A percentile compares a stretch with the other conserved stretches of the same genome.
These are phyloP conservation scores for Pseudogymnoascus sp. DNA, from an alignment of 2,329 filamentous ascomycete genomes.

Conservation along the genomic window DNA sequence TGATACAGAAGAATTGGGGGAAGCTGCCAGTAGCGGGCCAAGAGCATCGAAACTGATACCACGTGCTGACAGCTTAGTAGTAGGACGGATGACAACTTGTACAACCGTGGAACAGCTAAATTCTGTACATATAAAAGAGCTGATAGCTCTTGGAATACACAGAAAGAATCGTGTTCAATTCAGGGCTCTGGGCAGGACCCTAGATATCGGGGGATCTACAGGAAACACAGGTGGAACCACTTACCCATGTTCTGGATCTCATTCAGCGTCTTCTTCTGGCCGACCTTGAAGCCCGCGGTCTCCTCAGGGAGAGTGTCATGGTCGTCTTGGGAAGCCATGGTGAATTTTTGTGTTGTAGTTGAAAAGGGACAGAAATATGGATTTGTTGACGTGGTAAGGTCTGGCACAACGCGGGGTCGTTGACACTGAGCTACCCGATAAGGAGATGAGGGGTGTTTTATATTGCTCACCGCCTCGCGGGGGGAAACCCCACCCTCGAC, in stretches of 20 bases:
- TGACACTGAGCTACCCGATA: background rate
- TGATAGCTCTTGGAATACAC: background rate
- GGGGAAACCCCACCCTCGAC: background rate
- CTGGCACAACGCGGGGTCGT: conserved; percentile 6
- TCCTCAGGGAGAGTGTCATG: conserved; percentile 81
- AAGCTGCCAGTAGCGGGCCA: background rate
- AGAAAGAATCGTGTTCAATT: background rate
- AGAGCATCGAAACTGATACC: background rate
- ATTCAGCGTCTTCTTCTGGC: conserved; percentile 95
- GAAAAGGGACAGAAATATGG: conserved; percentile 9
- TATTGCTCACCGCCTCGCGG: conserved; percentile 8
- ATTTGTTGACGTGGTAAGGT: conserved; percentile 7
- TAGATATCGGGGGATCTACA: conserved; percentile 6
- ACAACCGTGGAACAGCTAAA: conserved; percentile 10
- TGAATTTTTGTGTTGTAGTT: conserved; percentile 19
- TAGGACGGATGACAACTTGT: conserved; percentile 1
- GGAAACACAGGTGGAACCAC: conserved; percentile 30
- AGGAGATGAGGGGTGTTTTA: conserved; percentile 9
- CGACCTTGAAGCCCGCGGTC: conserved; percentile 96
- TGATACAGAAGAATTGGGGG: background rate
- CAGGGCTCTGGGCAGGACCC: background rate
- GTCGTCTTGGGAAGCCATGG: conserved; percentile 58
- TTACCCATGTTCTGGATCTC: conserved; percentile 90
- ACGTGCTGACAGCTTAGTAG: background rate
- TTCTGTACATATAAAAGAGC: background rate